Conservation (phyloP, 805 yeast genomes). For the Yarrowia sp. region DNA sequence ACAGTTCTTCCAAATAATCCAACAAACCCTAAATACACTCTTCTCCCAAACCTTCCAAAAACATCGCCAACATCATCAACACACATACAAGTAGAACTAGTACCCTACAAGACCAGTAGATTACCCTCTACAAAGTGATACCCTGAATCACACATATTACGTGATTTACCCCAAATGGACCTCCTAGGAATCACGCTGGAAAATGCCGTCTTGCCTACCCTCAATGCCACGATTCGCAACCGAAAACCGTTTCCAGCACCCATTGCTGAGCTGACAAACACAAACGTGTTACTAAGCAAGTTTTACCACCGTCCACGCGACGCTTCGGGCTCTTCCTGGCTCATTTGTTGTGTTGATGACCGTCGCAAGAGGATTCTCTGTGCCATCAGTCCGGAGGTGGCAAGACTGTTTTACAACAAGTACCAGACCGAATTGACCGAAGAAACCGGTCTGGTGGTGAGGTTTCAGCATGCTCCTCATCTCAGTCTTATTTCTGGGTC, state of each 20-base stretch:
- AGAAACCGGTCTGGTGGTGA: background rate
- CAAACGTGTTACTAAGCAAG: background rate
- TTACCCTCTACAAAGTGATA: too few relatives aligned
- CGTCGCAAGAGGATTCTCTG: background rate
- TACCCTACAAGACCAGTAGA: too few relatives aligned
- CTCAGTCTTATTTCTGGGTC: background rate
- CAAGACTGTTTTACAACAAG: background rate
- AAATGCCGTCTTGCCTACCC: background rate
- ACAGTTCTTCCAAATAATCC: too few relatives aligned
- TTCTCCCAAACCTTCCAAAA: too few relatives aligned
- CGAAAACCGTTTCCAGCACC: background rate
- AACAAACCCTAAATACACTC: too few relatives aligned
- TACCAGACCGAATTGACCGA: background rate
- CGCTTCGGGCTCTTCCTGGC: background rate
- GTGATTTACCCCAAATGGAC: background rate
- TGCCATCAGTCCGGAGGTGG: background rate
- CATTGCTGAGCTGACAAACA: background rate
- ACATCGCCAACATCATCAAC: too few relatives aligned
- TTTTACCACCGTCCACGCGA: constrained; percentile 17
- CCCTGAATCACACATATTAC: too few relatives aligned
- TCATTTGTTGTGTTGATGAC: background rate
- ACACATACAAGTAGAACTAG: too few relatives aligned
- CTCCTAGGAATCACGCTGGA: background rate
- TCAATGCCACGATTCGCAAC: background rate
- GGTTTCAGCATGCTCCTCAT: background rate